phyloP scores from a whole-genome alignment of 768 basidiomycete genomes.

The Russula ochroleuca region DNA sequence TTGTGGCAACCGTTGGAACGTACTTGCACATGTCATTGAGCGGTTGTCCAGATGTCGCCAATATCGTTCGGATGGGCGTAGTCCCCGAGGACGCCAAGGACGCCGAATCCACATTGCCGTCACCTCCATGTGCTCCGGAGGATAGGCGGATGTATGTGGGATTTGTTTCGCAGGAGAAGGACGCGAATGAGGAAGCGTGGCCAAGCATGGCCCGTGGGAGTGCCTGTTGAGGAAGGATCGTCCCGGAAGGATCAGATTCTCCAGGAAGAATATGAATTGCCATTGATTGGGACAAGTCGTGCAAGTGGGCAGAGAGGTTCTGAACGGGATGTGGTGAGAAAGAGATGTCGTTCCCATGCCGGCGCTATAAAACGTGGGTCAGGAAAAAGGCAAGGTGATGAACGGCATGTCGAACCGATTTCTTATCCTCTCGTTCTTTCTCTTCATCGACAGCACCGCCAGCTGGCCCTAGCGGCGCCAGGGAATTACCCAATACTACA shows the following conservation, averaged over 20 bases:
- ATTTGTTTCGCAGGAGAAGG: conserved; percentile 81
- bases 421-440: conserved; percentile 42
- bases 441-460: conserved; percentile 35
- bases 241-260: conserved; percentile 79
- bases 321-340: conserved; percentile 75
- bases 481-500: conserved; percentile 86
- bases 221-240: conserved; percentile 89
- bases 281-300: conserved; percentile 70
- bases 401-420: conserved; percentile 41
- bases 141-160: conserved; percentile 77
- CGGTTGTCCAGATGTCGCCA: conserved; percentile 90
- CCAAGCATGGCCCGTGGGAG: conserved; percentile 92
- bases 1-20: conserved; percentile 60
- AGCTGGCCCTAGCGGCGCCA: conserved; percentile 48
- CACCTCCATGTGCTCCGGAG: conserved; percentile 40
- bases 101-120: conserved; percentile 23
- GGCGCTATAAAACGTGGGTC: conserved; percentile 43
- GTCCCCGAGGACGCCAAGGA: conserved; percentile 7
- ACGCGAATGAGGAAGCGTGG: conserved; percentile 48
- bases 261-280: conserved; percentile 90
- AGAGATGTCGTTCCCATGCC: conserved; percentile 59
- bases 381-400: background rate
- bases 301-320: conserved; percentile 61
- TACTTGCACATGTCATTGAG: conserved; percentile 96
- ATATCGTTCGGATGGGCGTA: conserved; percentile 47